These are phyloP conservation scores for Vigna unguiculata DNA, from an alignment of 306 rosid genomes.

Conservation along the genomic window DNA sequence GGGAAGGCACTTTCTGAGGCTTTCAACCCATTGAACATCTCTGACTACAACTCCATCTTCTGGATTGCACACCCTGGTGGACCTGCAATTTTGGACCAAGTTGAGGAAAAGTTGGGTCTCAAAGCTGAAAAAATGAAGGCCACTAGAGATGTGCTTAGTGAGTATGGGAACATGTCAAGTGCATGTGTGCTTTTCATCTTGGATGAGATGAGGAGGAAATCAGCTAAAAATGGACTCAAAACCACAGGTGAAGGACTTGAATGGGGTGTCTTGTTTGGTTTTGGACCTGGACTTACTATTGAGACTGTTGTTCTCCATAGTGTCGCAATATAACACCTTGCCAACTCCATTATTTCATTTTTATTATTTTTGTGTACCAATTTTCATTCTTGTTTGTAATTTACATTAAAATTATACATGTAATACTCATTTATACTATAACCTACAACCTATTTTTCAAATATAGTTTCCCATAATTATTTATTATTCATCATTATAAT, in stretches of 20 bases:
- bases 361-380: too few species aligned
- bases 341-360: too few species aligned
- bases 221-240: slow-evolving; percentile 48
- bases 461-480: too few species aligned
- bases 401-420: too few species aligned
- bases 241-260: slow-evolving; percentile 55
- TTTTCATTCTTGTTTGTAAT: too few species aligned
- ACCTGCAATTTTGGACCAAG: slow-evolving; percentile 45
- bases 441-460: too few species aligned
- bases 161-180: slow-evolving; percentile 80
- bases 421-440: too few species aligned
- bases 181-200: slow-evolving; percentile 77
- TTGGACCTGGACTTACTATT: slow-evolving; percentile 81
- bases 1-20: too few species aligned
- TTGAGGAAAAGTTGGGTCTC: slow-evolving; percentile 37
- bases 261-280: slow-evolving; percentile 78
- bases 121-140: slow-evolving; percentile 45
- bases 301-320: slow-evolving; percentile 72
- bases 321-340: too few species aligned
- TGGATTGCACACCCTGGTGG: slow-evolving; percentile 53
- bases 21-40: too few species aligned
- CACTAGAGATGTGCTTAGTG: slow-evolving; percentile 61
- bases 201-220: slow-evolving; percentile 70
- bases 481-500: too few species aligned
- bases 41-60: slow-evolving; percentile 43